phyloP scores from a whole-genome alignment of 306 rosid species.

The Senna siamea region DNA sequence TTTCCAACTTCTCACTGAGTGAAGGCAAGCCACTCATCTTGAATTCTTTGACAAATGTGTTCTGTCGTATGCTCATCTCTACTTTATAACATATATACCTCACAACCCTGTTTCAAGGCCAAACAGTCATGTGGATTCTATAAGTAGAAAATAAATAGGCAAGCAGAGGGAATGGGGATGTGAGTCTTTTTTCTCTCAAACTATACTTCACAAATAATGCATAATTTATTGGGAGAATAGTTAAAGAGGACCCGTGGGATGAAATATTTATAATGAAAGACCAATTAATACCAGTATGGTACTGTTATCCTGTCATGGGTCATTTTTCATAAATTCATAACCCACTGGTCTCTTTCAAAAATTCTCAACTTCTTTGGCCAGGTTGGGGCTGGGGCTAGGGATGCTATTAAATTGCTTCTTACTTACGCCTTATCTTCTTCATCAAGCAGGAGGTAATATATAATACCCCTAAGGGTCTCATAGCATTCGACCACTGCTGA shows the following conservation, averaged over 20 bases:
- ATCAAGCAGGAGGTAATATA: conserved; percentile 55
- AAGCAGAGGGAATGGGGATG: not conserved
- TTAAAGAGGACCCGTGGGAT: not conserved
- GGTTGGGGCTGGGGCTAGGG: not conserved
- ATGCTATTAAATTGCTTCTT: conserved; percentile 16
- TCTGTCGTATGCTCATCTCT: conserved; percentile 38
- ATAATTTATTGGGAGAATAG: not conserved
- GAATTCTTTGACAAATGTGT: conserved; percentile 60
- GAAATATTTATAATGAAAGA: conserved; percentile 1
- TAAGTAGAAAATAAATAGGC: conserved; percentile 32
- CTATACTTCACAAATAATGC: not conserved
- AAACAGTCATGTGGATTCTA: conserved; percentile 26
- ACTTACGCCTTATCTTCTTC: conserved; percentile 68
- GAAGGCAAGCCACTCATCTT: conserved; percentile 79
- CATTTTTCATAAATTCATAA: not conserved
- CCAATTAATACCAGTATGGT: not conserved
- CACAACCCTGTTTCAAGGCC: conserved; percentile 60
- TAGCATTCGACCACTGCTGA: conserved; percentile 95
- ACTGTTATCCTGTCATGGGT: not conserved
- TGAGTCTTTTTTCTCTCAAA: not conserved
- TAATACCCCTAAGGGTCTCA: conserved; percentile 74
- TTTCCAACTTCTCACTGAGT: conserved; percentile 88
- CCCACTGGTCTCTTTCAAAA: not conserved
- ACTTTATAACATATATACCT: conserved; percentile 47
- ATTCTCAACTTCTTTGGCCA: not conserved